These are phyloP conservation scores for Glarea lozoyensis DNA, from an alignment of 495 filamentous ascomycete genomes.

Conservation along the genomic window DNA sequence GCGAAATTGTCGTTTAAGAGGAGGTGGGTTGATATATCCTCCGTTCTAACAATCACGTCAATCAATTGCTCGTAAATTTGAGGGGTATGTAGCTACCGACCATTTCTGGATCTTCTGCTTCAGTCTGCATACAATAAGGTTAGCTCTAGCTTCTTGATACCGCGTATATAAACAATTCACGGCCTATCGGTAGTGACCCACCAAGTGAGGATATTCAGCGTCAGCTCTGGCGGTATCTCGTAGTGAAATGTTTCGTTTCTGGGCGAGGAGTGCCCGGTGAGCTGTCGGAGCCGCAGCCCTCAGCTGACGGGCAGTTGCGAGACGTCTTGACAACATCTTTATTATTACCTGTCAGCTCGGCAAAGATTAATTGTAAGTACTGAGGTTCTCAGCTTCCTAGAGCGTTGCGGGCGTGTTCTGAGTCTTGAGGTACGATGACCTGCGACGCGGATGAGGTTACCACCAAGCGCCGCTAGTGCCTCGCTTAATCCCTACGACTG, in stretches of 20 bases:
- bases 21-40: conserved; percentile 81
- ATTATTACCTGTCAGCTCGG: conserved; percentile 1
- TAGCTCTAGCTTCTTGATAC: conserved; percentile 26
- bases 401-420: conserved; percentile 3
- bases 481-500: conserved; percentile 2
- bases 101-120: conserved; percentile 69
- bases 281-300: conserved; percentile 37
- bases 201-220: conserved; percentile 28
- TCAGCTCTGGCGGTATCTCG: too few species aligned
- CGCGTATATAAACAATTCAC: conserved; percentile 38
- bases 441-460: not conserved
- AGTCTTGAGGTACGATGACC: not conserved
- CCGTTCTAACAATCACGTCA: conserved; percentile 56
- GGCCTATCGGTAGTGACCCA: conserved; percentile 26
- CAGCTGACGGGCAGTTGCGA: conserved; percentile 41
- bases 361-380: not conserved
- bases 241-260: too few species aligned
- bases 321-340: conserved; percentile 61
- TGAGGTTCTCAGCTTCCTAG: conserved; percentile 2
- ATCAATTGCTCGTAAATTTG: not conserved
- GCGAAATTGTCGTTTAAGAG: conserved; percentile 75
- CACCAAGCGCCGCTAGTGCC: conserved; percentile 1
- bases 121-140: conserved; percentile 32
- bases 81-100: conserved; percentile 31
- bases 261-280: conserved; percentile 35